Percentiles rank a stretch among this genome's conserved stretches.
These are phyloP conservation scores for Taiwanofungus camphoratus DNA, from an alignment of 1,284 basidiomycete species.

Conservation along the genomic window DNA sequence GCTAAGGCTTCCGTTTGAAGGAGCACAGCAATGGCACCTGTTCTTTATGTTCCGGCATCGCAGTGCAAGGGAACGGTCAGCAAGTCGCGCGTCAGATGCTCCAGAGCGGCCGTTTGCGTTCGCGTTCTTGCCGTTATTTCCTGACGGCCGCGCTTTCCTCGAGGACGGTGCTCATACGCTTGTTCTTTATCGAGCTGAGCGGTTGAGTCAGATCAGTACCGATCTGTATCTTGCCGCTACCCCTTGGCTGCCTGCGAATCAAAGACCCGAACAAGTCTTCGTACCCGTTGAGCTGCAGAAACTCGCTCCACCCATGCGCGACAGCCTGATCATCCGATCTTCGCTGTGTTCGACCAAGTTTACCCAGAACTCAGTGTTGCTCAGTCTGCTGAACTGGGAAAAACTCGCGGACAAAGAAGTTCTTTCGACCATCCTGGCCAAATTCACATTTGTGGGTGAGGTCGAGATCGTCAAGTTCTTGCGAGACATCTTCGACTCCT, in stretches of 20 bases:
- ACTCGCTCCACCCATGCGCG: conserved; percentile 64
- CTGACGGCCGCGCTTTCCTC: conserved; percentile 73
- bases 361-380: conserved; percentile 87
- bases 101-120: conserved; percentile 86
- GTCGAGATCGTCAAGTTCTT: conserved; percentile 95
- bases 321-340: conserved; percentile 79
- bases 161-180: conserved; percentile 89
- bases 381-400: conserved; percentile 85
- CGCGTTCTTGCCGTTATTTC: conserved; percentile 86
- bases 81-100: conserved; percentile 34
- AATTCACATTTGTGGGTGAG: conserved; percentile 91
- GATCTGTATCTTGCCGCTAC: conserved; percentile 70
- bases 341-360: conserved; percentile 91
- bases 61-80: conserved; percentile 43
- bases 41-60: conserved; percentile 94
- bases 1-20: conserved; percentile 67
- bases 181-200: conserved; percentile 78
- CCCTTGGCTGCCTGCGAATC: conserved; percentile 48
- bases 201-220: conserved; percentile 51
- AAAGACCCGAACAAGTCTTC: conserved; percentile 52
- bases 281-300: conserved; percentile 62
- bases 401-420: conserved; percentile 57
- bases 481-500: conserved; percentile 86
- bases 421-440: conserved; percentile 70
- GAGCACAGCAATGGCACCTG: conserved; percentile 79